Base-by-base conservation (phyloP, 495 filamentous ascomycete genomes). In the Neurospora sp. region DNA sequence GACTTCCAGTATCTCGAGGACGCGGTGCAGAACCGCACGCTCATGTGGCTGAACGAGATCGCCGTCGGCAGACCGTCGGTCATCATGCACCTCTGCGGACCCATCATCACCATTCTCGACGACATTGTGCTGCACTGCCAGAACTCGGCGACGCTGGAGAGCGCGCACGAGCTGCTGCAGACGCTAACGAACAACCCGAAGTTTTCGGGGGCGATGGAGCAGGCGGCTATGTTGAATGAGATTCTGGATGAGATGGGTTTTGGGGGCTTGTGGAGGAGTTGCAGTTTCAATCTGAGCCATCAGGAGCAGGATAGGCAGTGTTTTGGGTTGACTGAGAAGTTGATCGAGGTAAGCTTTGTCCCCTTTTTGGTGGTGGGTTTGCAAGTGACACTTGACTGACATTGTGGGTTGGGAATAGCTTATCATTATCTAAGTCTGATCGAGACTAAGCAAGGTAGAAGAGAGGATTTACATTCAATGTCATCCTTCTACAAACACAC, bases 1-100 rank as follows among this genome's bases (percentile, higher is more conserved):
- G 87, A 90, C 76, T 89, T 90, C 77, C 86, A 83, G 71, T 85
- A 86, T 40, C 78, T 88, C 7, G 88, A 90, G 40, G 86, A 88
- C 39, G 78, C 83, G 20, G 80, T 87, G 72, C 87, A 90, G 78
- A 83, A 84, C 35, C 82, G 86, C 39, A 86, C 83, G 5, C 78
- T 90, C 46, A 77, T 79, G 71, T 89, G 86, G 86, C 79, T 90
- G 40, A 86, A 84, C 71, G 82, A 82, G 70, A 77, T 90, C 11
- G 85, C 87, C 35, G 31, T 73, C 39, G 81, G 78, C 54, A 75
- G 87, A 69, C 87, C 87, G 18, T 79, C 82, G 7, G 85, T 89
- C 3, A 77, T 87, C 11, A 75, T 86, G 71, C 84, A 85, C 41
- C 74, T 90, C 84, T 87, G 83, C 74, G 82, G 82, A 8, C 85